phyloP scores from a whole-genome alignment of 306 rosid genomes.

The Senna siamea region DNA sequence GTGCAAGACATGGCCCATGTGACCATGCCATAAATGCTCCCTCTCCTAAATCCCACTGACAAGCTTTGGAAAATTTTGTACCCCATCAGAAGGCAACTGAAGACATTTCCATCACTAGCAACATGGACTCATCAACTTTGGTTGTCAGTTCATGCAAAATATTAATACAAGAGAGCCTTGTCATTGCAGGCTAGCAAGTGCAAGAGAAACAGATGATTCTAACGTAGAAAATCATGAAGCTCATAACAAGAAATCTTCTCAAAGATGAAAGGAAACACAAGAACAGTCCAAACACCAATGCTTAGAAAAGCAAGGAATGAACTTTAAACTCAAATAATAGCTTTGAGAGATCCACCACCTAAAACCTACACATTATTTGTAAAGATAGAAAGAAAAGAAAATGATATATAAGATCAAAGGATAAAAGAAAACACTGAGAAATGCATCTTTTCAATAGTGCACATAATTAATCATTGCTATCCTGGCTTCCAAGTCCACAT shows the following conservation, averaged over 20 bases:
- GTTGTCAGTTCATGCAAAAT: not conserved
- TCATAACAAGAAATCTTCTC: not conserved
- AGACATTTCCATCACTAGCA: slow-evolving; percentile 1
- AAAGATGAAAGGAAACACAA: slow-evolving; percentile 10
- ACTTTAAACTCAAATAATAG: not conserved
- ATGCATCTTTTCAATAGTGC: not conserved
- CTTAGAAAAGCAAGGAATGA: not conserved
- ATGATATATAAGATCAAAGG: not conserved
- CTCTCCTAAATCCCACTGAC: not conserved
- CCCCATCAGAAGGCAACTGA: slow-evolving; percentile 3
- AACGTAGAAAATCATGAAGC: slow-evolving; percentile 8
- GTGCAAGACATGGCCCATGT: not conserved
- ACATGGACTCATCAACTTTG: not conserved
- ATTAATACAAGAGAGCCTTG: slow-evolving; percentile 11
- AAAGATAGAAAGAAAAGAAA: not conserved
- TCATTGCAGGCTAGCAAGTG: not conserved
- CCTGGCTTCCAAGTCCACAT: not conserved
- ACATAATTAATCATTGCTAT: not conserved
- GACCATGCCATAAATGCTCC: slow-evolving; percentile 1
- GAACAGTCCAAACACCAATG: not conserved
- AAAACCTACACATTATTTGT: not conserved
- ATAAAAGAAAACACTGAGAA: not conserved
- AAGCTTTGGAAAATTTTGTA: not conserved
- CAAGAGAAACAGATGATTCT: not conserved
- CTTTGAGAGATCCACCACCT: not conserved